Conservation (phyloP, 2,329 filamentous ascomycete genomes). For the Sporothrix sp. region DNA sequence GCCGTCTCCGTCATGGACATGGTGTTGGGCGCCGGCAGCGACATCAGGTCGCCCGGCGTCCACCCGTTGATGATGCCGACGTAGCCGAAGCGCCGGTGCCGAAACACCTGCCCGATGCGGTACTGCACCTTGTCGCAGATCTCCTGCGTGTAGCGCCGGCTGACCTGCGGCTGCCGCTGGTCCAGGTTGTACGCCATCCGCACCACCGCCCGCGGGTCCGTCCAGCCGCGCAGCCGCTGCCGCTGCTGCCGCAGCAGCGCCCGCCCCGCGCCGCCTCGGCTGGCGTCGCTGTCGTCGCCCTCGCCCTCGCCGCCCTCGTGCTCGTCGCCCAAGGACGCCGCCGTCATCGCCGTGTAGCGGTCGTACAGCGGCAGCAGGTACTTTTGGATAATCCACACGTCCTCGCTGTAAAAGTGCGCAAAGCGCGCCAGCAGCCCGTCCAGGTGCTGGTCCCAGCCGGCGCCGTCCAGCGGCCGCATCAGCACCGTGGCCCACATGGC, state of each 20-base stretch:
- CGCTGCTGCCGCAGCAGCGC: slow-evolving; percentile 14
- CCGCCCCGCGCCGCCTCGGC: neutral
- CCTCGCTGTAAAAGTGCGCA: slow-evolving; percentile 57
- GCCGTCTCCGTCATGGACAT: slow-evolving; percentile 18
- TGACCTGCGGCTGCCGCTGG: slow-evolving; percentile 28
- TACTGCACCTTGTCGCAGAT: slow-evolving; percentile 42
- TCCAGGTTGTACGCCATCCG: slow-evolving; percentile 37
- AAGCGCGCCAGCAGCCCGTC: slow-evolving; percentile 56
- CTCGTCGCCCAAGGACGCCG: slow-evolving; percentile 15
- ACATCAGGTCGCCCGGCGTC: slow-evolving; percentile 38
- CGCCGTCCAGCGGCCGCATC: slow-evolving; percentile 37
- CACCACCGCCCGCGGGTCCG: slow-evolving; percentile 29
- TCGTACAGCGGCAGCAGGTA: slow-evolving; percentile 56
- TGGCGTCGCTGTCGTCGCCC: neutral
- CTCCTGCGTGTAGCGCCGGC: slow-evolving; percentile 27
- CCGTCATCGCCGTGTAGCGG: slow-evolving; percentile 39
- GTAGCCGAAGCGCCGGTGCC: slow-evolving; percentile 71
- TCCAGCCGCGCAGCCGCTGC: slow-evolving; percentile 23
- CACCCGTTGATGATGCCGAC: slow-evolving; percentile 81
- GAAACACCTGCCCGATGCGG: slow-evolving; percentile 73
- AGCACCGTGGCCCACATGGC: slow-evolving; percentile 62
- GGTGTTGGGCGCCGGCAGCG: slow-evolving; percentile 22
- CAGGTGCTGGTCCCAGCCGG: slow-evolving; percentile 51
- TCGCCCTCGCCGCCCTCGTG: slow-evolving; percentile 10
- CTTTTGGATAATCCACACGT: slow-evolving; percentile 60